A percentile compares a stretch with the other conserved stretches of the same genome.
Evolutionary conservation across 148 eudicot species (phyloP).

Genomic region (Rhododendron simsii): DNA sequence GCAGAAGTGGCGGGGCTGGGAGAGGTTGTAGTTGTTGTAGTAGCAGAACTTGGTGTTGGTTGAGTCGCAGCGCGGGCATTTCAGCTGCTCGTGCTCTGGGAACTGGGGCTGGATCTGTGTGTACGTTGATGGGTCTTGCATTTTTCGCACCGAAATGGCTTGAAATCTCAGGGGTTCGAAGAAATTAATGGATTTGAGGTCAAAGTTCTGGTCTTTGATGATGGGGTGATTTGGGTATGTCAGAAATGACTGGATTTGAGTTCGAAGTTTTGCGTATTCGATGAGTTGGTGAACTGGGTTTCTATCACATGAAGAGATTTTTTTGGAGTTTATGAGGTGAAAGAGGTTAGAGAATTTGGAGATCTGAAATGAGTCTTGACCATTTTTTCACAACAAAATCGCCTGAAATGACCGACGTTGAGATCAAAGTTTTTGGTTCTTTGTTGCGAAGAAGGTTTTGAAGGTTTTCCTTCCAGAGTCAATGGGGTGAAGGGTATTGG

Average conservation of each 20-base stretch:
- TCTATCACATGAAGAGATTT: background rate
- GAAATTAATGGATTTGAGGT: no score
- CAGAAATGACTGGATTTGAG: background rate
- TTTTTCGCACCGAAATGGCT: background rate
- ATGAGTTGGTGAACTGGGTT: background rate
- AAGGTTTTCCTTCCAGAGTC: background rate
- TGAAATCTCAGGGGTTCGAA: background rate
- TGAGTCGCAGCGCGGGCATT: constrained; percentile 62
- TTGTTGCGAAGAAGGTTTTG: background rate
- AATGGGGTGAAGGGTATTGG: background rate
- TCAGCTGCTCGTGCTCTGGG: constrained; percentile 52
- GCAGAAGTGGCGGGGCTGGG: constrained; percentile 57
- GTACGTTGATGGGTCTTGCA: constrained; percentile 34
- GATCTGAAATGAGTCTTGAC: background rate
- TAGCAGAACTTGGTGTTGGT: constrained; percentile 64
- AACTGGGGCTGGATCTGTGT: constrained; percentile 37
- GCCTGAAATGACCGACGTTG: background rate
- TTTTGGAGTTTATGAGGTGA: background rate
- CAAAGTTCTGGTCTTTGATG: background rate
- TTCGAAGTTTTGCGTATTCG: background rate
- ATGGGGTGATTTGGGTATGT: background rate
- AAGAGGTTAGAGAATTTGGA: background rate
- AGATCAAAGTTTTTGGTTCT: background rate
- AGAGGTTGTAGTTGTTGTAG: constrained; percentile 72
- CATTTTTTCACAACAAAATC: background rate